phyloP scores from a whole-genome alignment of 805 yeast genomes.

The Metschnikowia lachancei region DNA sequence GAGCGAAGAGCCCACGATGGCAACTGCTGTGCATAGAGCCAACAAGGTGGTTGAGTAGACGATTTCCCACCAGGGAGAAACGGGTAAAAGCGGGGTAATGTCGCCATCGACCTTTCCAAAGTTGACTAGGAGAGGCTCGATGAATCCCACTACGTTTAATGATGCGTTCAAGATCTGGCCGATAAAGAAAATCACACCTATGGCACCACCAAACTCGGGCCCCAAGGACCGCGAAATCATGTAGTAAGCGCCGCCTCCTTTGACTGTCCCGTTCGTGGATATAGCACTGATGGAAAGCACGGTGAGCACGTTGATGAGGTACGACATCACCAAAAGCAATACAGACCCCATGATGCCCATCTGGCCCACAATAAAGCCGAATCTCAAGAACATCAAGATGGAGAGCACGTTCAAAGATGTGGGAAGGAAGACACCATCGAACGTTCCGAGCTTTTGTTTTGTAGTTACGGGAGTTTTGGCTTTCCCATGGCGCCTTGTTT shows the following conservation, averaged over 20 bases:
- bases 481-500: not conserved
- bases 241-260: slow-evolving; percentile 98
- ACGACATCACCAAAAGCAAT: slow-evolving; percentile 65
- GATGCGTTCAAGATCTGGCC: slow-evolving; percentile 94
- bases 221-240: slow-evolving; percentile 95
- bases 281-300: slow-evolving; percentile 91
- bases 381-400: slow-evolving; percentile 90
- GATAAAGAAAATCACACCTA: slow-evolving; percentile 88
- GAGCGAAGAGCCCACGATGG: slow-evolving; percentile 74
- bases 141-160: slow-evolving; percentile 91
- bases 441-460: slow-evolving; percentile 63
- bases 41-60: slow-evolving; percentile 69
- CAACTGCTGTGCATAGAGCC: slow-evolving; percentile 67
- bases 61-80: slow-evolving; percentile 66
- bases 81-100: slow-evolving; percentile 58
- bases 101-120: slow-evolving; percentile 65
- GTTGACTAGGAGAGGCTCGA: slow-evolving; percentile 83
- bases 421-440: slow-evolving; percentile 89
- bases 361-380: slow-evolving; percentile 94
- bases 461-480: not conserved
- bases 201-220: slow-evolving; percentile 97
- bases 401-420: slow-evolving; percentile 90
- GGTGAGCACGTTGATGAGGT: slow-evolving; percentile 77
- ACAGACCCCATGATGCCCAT: slow-evolving; percentile 84
- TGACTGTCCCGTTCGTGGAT: slow-evolving; percentile 94